phyloP scores from a whole-genome alignment of 2,329 filamentous ascomycete species.

The Aspergillus quadricinctus region DNA sequence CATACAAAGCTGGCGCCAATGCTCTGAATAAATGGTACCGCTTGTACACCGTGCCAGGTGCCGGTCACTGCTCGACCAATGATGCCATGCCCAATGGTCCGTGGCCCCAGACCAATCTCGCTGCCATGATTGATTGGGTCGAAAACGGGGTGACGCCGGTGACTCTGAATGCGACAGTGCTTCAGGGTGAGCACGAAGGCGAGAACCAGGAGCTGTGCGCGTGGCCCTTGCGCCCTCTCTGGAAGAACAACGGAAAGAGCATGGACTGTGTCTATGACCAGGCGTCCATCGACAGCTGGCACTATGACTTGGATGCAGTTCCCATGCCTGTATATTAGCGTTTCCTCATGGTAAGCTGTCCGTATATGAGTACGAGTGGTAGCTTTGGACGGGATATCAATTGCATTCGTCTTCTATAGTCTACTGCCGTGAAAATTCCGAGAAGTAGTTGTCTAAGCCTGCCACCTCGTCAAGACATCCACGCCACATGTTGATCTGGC shows the following conservation, averaged over 20 bases:
- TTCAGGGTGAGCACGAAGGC: constrained; percentile 13
- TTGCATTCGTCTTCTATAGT: not conserved
- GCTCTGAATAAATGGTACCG: constrained; percentile 50
- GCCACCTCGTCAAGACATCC: constrained; percentile 8
- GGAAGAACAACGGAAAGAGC: constrained; percentile 6
- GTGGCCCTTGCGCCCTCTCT: constrained; percentile 20
- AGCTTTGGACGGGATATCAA: not conserved
- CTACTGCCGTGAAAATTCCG: not conserved
- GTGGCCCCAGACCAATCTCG: constrained; percentile 43
- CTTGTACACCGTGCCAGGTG: constrained; percentile 50
- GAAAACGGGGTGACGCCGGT: constrained; percentile 43
- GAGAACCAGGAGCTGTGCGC: constrained; percentile 18
- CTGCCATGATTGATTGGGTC: constrained; percentile 47
- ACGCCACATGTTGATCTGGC: constrained; percentile 21
- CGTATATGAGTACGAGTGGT: not conserved
- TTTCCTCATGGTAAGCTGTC: no score
- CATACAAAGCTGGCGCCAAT: constrained; percentile 35
- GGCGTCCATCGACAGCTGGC: not conserved
- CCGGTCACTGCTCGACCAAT: constrained; percentile 47
- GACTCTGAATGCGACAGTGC: constrained; percentile 37
- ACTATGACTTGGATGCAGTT: not conserved
- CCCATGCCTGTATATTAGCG: not conserved
- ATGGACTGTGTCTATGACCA: constrained; percentile 1
- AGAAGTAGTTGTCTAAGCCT: constrained; percentile 10
- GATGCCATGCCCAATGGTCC: constrained; percentile 33